Conservation (phyloP, 2,329 filamentous ascomycete genomes). For the Sclerotinia minor region DNA sequence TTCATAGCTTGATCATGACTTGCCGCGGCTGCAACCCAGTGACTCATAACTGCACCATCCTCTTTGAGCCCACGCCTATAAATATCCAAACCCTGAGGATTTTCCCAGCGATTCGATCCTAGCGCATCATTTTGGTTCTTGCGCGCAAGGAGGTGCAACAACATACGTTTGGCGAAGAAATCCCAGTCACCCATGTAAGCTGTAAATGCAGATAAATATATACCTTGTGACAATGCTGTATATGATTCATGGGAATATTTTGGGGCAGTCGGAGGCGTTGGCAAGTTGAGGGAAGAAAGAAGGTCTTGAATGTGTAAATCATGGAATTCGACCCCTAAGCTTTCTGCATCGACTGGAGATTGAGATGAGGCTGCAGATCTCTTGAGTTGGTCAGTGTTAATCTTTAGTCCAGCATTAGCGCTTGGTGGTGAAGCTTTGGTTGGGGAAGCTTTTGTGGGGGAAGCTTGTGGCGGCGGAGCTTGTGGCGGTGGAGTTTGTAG, state of each 20-base stretch:
- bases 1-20: slow-evolving; percentile 60
- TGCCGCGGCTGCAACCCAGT: slow-evolving; percentile 60
- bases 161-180: slow-evolving; percentile 53
- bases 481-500: background rate
- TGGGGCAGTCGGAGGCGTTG: slow-evolving; percentile 48
- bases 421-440: slow-evolving; percentile 54
- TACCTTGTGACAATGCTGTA: slow-evolving; percentile 43
- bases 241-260: slow-evolving; percentile 41
- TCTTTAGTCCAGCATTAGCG: slow-evolving; percentile 53
- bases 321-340: slow-evolving; percentile 48
- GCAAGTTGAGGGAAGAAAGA: slow-evolving; percentile 52
- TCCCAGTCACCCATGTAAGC: slow-evolving; percentile 55
- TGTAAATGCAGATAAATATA: slow-evolving; percentile 56
- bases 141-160: slow-evolving; percentile 56
- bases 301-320: slow-evolving; percentile 48
- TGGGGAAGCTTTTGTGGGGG: slow-evolving; percentile 44
- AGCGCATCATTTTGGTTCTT: slow-evolving; percentile 44
- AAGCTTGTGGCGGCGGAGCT: background rate
- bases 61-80: slow-evolving; percentile 63
- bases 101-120: slow-evolving; percentile 48
- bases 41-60: slow-evolving; percentile 61
- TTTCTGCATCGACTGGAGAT: slow-evolving; percentile 32
- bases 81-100: slow-evolving; percentile 49
- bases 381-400: slow-evolving; percentile 55
- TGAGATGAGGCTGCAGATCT: slow-evolving; percentile 42